Evolutionary conservation across 495 filamentous ascomycete species (phyloP), one percentile per base, ranked within the genome.

Genomic region (Penicillium paxilli): DNA sequence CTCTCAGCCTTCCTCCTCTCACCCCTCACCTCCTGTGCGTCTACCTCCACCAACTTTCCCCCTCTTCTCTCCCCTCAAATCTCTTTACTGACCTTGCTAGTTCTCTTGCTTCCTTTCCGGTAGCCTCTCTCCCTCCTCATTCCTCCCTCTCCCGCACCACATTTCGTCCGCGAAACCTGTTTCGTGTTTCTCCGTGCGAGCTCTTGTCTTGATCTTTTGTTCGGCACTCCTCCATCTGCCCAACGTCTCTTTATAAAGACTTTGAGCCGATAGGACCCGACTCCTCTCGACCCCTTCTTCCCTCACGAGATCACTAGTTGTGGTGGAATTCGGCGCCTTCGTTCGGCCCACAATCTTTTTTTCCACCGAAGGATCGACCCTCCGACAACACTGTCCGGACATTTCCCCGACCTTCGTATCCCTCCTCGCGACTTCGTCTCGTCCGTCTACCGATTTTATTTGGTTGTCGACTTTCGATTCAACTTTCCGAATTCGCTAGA

Each of bases 1-100:
- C 63, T 56, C 59, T 57, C 66, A 44, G 47, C 49, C 50, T 53
- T 42, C 60, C 50, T 52, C 58, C 59, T 51, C 47, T 52, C 48
- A 53, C 61, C 60, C 57, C 59, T 44, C 51, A 57, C 41, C 47
- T 30, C 41, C 35, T 28, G 55, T 59, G 49, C 38, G 51, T 54
- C 49, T 51, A 23, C 21, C 47, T 52, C 45, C 38, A 51, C 17
- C 55, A 42, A 54, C 57, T 33, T 49, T 42, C 57, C 37, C 41
- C 38, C 26, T 41, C 45, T 24, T 51, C 52, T 55, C 32, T 35
- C 16, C n/a, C 40, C 10, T 44, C 30, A 10, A 25, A 44, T n/a
- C n/a, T n/a, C n/a, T n/a, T n/a, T n/a, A 23, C 41, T 38, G 21
- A 46, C 16, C n/a, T 26, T 26, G 26, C 23, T 25, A 46, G 44